A percentile compares a stretch with the other conserved stretches of the same genome.
Conservation (phyloP, 257 asterid genomes). For the Capsicum baccatum region DNA sequence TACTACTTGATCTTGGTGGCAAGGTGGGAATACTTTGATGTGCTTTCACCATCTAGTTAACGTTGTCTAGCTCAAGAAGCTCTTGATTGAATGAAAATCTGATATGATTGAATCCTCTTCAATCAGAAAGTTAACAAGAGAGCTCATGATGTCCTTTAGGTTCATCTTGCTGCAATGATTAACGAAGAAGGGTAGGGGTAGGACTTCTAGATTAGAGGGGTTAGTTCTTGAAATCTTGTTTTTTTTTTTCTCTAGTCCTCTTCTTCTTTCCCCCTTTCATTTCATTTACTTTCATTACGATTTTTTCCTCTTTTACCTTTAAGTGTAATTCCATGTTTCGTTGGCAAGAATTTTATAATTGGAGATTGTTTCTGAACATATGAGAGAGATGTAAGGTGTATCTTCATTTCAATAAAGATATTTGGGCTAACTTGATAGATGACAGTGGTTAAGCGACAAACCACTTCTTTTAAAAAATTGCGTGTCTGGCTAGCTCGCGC, state of each 20-base stretch:
- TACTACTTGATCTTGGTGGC: neutral
- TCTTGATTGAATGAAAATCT: neutral
- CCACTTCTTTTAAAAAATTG: neutral
- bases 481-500: neutral
- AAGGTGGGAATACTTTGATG: neutral
- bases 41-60: neutral
- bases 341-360: neutral
- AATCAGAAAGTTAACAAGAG: neutral
- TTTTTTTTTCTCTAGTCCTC: neutral
- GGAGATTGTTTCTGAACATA: neutral
- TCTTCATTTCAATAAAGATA: neutral
- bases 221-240: constrained; percentile 2
- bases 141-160: neutral
- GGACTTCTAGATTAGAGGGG: neutral
- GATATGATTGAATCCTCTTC: neutral
- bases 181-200: neutral
- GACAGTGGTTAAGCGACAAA: neutral
- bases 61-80: neutral
- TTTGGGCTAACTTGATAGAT: neutral
- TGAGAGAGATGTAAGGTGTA: constrained; percentile 3
- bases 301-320: neutral
- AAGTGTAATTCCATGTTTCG: neutral
- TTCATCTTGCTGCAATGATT: neutral
- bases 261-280: neutral
- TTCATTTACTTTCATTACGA: neutral